These are phyloP conservation scores for Besnoitia besnoiti DNA, from an alignment of 169 alveolate species.

Conservation along the genomic window DNA sequence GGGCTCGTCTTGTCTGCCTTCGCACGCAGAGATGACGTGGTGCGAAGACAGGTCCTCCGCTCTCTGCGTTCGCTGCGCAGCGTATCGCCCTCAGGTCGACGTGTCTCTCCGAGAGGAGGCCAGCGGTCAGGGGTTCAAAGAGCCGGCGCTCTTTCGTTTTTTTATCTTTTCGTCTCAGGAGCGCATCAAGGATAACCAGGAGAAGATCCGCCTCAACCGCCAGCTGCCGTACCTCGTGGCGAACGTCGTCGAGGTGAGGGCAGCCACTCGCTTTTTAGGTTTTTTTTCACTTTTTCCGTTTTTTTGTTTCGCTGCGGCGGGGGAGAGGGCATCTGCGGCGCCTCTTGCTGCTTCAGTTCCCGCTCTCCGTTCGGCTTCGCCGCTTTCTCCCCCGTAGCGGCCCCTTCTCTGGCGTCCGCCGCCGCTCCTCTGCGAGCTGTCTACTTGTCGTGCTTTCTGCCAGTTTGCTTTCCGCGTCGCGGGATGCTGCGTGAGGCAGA, in stretches of 20 bases:
- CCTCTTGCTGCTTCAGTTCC: no score
- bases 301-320: no score
- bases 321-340: no score
- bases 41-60: no score
- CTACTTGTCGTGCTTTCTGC: background rate
- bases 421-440: background rate
- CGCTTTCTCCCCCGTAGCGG: background rate
- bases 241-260: slow-evolving; percentile 96
- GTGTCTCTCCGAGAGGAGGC: no score
- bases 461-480: background rate
- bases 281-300: background rate
- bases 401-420: background rate
- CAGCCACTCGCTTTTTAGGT: background rate
- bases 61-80: no score
- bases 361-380: background rate
- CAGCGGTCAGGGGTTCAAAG: no score
- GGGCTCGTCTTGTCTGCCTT: no score
- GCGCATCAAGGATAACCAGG: slow-evolving; percentile 81
- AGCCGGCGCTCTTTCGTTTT: no score
- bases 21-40: no score
- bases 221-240: slow-evolving; percentile 99
- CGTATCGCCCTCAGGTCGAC: no score
- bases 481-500: no score
- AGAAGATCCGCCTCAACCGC: slow-evolving; percentile 94
- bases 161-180: slow-evolving; percentile 36